Conservation (phyloP, 2,329 filamentous ascomycete species). For the Pseudogymnoascus sp. region DNA sequence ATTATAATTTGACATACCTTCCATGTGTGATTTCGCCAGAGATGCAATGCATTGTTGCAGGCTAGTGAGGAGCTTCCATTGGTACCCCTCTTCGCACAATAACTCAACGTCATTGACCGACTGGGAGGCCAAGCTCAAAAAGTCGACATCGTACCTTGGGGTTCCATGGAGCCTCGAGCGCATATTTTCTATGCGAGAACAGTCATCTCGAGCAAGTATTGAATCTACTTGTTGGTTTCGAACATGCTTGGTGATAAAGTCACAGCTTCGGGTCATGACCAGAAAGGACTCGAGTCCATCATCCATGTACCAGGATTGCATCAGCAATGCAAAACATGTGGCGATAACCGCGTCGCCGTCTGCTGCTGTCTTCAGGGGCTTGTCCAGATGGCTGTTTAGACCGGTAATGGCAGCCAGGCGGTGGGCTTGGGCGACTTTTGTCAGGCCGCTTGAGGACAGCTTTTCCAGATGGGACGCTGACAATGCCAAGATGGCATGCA, state of each 20-base stretch:
- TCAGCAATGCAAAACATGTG: slow-evolving; percentile 50
- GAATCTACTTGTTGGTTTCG: background rate
- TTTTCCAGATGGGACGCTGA: slow-evolving; percentile 16
- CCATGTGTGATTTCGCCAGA: background rate
- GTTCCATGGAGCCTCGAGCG: background rate
- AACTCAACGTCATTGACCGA: background rate
- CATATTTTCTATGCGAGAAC: slow-evolving; percentile 5
- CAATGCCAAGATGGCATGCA: slow-evolving; percentile 15
- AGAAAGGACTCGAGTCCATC: slow-evolving; percentile 54
- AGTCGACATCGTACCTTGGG: background rate
- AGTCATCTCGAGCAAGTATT: background rate
- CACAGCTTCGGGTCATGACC: slow-evolving; percentile 50
- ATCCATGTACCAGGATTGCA: slow-evolving; percentile 49
- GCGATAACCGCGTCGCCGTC: slow-evolving; percentile 14
- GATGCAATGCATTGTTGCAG: background rate
- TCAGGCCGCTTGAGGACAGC: slow-evolving; percentile 8
- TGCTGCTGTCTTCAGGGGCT: slow-evolving; percentile 1
- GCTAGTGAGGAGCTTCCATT: background rate
- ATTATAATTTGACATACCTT: background rate
- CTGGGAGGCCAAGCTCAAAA: background rate
- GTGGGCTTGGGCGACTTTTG: slow-evolving; percentile 12
- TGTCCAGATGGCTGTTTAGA: slow-evolving; percentile 13
- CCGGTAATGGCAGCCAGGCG: slow-evolving; percentile 14
- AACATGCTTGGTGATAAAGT: slow-evolving; percentile 43
- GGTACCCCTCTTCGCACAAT: background rate